Base-by-base conservation (phyloP, 2,329 filamentous ascomycete species). In the Decorospora gaudefroyi region DNA sequence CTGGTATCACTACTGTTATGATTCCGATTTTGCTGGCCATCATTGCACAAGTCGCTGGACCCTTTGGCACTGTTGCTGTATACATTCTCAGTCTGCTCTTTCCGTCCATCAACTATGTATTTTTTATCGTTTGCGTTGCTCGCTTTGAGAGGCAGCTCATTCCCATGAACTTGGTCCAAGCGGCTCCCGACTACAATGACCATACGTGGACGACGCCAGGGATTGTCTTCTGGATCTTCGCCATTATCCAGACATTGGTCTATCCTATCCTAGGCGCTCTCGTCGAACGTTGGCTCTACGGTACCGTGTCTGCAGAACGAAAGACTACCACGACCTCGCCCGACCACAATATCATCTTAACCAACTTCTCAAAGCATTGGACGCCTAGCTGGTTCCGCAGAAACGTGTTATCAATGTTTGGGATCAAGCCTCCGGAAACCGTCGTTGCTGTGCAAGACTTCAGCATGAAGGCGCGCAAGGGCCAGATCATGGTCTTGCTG, bases 51-150 rank as follows among this genome's bases (percentile, higher is more conserved):
- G 82, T 89, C 11, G 74, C 88, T 12, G 83, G 79, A 0, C 77
- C 76, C 1, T 82, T 83, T 3, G 75, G 72, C 6, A 87, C 84
- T 0, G 83, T 74, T 1, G 78, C 83, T 1, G 87, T 92, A 3
- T 78, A 80, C 4, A 74, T 88, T 3, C 75, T 95, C 9, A 86
- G 86, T 48, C 65, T 95, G 10, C 69, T 96, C 0, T 96, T 96
- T 64, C 82, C 89, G 0, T 88, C 91, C 0, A 95, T 91, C 76
- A 91, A 90, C 59, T 96, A 90, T 63, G 86, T 92, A 10, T 90
- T 85, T 66, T 93, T 92, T 64, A 84, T 87, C 12, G 83, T 87
- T 12, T 80, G 85, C 51, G 80, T 91, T 69, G 88, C 90, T 9
- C 83, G 87, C 28, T 96, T 83, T 66, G 88, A 96, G 70, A 76